These are phyloP conservation scores for Alternaria sp. DNA, from an alignment of 2,329 filamentous ascomycete species.

Conservation along the genomic window DNA sequence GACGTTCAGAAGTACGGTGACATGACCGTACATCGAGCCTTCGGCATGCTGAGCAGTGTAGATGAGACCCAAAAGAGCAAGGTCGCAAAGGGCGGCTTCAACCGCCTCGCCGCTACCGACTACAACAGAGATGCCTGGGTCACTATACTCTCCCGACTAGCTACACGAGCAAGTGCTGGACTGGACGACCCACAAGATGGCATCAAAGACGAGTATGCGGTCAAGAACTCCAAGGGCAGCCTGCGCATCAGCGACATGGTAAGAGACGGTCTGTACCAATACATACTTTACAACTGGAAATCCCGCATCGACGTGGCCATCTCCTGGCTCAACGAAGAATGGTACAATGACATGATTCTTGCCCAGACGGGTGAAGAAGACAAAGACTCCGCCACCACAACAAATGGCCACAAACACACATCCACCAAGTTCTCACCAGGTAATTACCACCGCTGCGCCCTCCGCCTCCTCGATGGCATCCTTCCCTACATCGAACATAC, in stretches of 20 bases:
- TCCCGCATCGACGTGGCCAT: constrained; percentile 89
- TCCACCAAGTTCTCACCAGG: constrained; percentile 39
- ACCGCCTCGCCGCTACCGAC: constrained; percentile 81
- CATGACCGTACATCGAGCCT: constrained; percentile 77
- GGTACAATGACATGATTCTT: constrained; percentile 85
- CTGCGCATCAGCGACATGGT: constrained; percentile 72
- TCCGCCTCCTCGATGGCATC: constrained; percentile 87
- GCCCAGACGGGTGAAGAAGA: constrained; percentile 44
- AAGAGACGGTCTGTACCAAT: constrained; percentile 81
- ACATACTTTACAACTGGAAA: constrained; percentile 91
- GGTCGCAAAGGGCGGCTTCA: constrained; percentile 72
- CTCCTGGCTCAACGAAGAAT: constrained; percentile 95
- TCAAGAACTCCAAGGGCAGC: constrained; percentile 37
- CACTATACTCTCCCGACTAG: constrained; percentile 83
- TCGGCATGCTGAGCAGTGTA: constrained; percentile 76
- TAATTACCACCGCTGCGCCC: constrained; percentile 81
- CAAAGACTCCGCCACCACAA: constrained; percentile 25
- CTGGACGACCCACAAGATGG: constrained; percentile 73
- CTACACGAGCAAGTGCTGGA: constrained; percentile 77
- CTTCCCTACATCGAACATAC: constrained; percentile 89
- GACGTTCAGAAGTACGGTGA: constrained; percentile 78
- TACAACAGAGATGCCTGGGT: constrained; percentile 92
- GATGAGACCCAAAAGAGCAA: constrained; percentile 68
- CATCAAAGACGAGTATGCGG: constrained; percentile 65
- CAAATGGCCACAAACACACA: constrained; percentile 50